Evolutionary conservation across 1,284 basidiomycete species (phyloP), one percentile per base, ranked within the genome.

Genomic region (Cryptococcus sp.): DNA sequence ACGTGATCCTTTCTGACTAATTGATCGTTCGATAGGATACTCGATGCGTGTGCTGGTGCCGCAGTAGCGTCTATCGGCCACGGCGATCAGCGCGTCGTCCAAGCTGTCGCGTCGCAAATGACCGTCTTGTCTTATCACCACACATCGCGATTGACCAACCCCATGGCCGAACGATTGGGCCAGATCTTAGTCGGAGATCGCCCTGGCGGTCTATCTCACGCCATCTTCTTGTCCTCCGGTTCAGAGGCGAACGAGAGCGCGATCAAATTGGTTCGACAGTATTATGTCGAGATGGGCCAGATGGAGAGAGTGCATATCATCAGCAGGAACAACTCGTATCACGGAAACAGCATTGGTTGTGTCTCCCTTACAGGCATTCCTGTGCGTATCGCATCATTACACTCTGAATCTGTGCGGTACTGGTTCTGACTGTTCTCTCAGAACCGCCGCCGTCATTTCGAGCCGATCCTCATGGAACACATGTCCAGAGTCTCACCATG

Each of bases 181-280:
- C 22, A 86, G 63, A 86, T 89, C 83, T 88, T 90, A 68, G 75
- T 91, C 23, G 87, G 86, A 10, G 54, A 63, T 43, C 22, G 47
- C 17, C 58, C 52, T 1, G 50, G 57, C 8, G 72, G 69, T 2
- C 58, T 73, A 49, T 65, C 60, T 13, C 55, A 67, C 8, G 71
- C 68, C 0, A 57, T 73, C 38, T 72, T 74, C 59, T 57, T 67
- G 16, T 61, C 58, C 5, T 55, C 55, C 2, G 65, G 65, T 0
- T 63, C 89, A 1, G 91, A 93, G 77, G 90, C 90, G 0, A 88
- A 90, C 86, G 90, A 93, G 64, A 84, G 84, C 51, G 86, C 85
- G 16, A 82, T 92, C 56, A 93, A 93, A 50, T 82, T 90, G 5
- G 84, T 85, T 39, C 83, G 88, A 65, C 91, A 92, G 81, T 77